These are phyloP conservation scores for Geotrichum reessii DNA, from an alignment of 1,139 yeast species.

Conservation along the genomic window DNA sequence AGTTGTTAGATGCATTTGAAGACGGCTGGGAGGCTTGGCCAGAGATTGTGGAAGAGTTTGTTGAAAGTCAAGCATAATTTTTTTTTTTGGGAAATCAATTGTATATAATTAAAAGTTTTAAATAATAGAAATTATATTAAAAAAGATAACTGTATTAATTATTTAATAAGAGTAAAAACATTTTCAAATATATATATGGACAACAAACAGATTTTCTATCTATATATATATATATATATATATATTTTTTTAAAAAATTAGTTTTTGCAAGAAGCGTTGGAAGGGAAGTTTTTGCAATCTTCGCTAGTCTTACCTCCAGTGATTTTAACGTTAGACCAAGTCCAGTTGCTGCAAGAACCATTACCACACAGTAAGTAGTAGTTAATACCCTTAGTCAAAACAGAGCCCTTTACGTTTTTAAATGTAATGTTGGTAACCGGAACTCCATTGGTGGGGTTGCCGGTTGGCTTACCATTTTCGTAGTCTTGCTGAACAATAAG, in stretches of 20 bases:
- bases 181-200: neutral
- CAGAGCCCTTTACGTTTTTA: constrained; percentile 2
- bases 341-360: constrained; percentile 7
- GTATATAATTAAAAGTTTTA: no score
- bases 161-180: no score
- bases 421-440: neutral
- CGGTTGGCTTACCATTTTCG: constrained; percentile 9
- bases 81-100: no score
- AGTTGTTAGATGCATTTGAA: constrained; percentile 34
- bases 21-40: constrained; percentile 39
- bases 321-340: constrained; percentile 3
- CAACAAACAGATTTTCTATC: no score
- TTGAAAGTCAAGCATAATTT: neutral
- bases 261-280: constrained; percentile 2
- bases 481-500: constrained; percentile 11
- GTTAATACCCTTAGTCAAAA: neutral
- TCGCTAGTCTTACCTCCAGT: constrained; percentile 7
- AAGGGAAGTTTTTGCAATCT: constrained; percentile 5
- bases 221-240: neutral
- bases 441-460: constrained; percentile 6
- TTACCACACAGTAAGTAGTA: constrained; percentile 10
- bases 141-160: no score
- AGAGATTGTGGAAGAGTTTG: neutral
- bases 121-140: no score
- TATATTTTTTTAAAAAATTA: neutral